Percentiles rank a stretch among this genome's conserved stretches.
These are phyloP conservation scores for Salix koriyanagi DNA, from an alignment of 345 rosid genomes.

Conservation along the genomic window DNA sequence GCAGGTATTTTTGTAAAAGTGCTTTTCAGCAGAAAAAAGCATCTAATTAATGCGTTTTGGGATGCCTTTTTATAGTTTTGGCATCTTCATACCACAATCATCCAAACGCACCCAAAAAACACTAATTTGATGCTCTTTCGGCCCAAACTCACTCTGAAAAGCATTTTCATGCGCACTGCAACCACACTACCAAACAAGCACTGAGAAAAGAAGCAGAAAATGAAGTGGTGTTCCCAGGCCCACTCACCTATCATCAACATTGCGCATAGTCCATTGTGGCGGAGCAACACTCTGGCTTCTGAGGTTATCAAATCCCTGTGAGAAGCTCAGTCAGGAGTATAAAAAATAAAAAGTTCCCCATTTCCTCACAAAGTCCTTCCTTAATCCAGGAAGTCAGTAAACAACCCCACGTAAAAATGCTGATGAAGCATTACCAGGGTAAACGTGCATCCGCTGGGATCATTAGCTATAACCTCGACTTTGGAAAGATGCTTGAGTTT, in stretches of 20 bases:
- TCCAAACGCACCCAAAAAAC: no score
- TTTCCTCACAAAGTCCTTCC: conserved; percentile 13
- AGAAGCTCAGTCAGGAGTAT: conserved; percentile 32
- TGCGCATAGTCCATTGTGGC: conserved; percentile 99
- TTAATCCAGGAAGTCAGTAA: neutral
- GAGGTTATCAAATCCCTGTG: conserved; percentile 96
- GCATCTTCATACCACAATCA: no score
- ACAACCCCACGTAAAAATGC: conserved; percentile 1
- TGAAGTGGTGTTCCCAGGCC: neutral
- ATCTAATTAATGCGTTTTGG: no score
- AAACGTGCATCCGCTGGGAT: conserved; percentile 96
- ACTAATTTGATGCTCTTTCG: no score
- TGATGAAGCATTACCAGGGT: conserved; percentile 58
- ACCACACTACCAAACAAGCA: no score
- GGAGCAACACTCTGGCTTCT: conserved; percentile 97
- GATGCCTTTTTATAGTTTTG: no score
- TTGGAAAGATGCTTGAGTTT: conserved; percentile 93
- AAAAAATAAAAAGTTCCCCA: neutral
- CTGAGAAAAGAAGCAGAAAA: neutral
- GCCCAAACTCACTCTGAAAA: no score
- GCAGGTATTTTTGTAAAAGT: no score
- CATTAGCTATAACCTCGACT: conserved; percentile 90
- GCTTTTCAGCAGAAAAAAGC: no score
- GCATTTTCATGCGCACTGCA: no score
- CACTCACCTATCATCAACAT: conserved; percentile 79